These are phyloP conservation scores for Vigna mungo DNA, from an alignment of 306 rosid genomes.

Conservation along the genomic window DNA sequence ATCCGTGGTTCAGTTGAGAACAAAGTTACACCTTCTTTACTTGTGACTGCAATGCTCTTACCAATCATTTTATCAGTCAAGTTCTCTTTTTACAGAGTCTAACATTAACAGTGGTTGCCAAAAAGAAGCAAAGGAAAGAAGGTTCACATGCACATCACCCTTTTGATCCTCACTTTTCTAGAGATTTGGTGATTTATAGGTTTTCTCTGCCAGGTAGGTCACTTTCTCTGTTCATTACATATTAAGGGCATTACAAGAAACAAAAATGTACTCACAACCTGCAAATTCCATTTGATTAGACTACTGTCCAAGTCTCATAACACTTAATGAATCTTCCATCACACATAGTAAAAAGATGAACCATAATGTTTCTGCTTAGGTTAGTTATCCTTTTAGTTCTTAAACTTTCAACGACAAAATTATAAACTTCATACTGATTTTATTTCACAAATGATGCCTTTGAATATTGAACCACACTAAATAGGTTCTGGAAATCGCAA, in stretches of 20 bases:
- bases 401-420: no score
- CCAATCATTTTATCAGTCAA: background rate
- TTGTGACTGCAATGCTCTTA: slow-evolving; percentile 41
- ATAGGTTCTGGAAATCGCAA: no score
- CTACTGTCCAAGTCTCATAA: background rate
- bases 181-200: background rate
- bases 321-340: background rate
- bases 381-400: no score
- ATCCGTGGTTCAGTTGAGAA: slow-evolving; percentile 36
- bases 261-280: slow-evolving; percentile 8
- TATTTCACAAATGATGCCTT: no score
- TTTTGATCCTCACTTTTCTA: slow-evolving; percentile 2
- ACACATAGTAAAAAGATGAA: no score
- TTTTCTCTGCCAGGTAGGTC: background rate
- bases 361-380: no score
- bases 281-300: slow-evolving; percentile 8
- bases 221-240: background rate
- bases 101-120: slow-evolving; percentile 19
- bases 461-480: no score
- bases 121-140: slow-evolving; percentile 7
- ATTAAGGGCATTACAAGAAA: background rate
- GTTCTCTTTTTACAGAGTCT: background rate
- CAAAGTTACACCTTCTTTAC: slow-evolving; percentile 25
- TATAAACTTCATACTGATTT: no score
- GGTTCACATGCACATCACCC: slow-evolving; percentile 25